Evolutionary conservation across 1,284 basidiomycete genomes (phyloP).

Genomic region (Tilletia indica): DNA sequence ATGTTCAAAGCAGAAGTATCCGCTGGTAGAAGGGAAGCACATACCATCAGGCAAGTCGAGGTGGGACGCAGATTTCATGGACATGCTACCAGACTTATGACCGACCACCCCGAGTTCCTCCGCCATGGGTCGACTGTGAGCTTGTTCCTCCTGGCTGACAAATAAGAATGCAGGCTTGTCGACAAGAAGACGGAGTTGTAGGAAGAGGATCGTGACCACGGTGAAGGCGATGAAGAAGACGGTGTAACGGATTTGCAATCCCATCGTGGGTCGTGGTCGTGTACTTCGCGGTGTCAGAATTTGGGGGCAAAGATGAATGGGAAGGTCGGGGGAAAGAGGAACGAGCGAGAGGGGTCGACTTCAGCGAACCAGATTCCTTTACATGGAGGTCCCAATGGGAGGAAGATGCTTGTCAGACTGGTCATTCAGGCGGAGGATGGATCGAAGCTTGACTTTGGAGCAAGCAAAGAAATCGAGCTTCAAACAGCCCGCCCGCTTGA

Average conservation of each 20-base stretch:
- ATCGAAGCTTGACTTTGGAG: no score
- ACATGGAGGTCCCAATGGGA: no score
- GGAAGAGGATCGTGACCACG: neutral
- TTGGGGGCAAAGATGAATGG: neutral
- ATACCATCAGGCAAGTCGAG: neutral
- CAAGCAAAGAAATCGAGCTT: no score
- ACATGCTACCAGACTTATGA: neutral
- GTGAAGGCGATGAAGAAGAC: constrained; percentile 9
- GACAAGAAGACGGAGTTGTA: neutral
- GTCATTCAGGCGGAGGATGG: no score
- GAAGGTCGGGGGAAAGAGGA: neutral
- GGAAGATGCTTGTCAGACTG: no score
- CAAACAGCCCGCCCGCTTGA: no score
- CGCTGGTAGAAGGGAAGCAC: neutral
- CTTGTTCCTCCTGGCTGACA: neutral
- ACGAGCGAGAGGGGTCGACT: no score
- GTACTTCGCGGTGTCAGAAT: no score
- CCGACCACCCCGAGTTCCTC: no score
- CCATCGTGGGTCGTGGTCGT: neutral
- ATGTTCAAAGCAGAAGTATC: neutral
- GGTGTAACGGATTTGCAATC: neutral
- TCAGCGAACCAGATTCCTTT: no score
- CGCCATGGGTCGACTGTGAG: neutral
- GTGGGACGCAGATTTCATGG: neutral
- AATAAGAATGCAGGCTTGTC: neutral